These are phyloP conservation scores for Prunus padus DNA, from an alignment of 306 rosid genomes.

Conservation along the genomic window DNA sequence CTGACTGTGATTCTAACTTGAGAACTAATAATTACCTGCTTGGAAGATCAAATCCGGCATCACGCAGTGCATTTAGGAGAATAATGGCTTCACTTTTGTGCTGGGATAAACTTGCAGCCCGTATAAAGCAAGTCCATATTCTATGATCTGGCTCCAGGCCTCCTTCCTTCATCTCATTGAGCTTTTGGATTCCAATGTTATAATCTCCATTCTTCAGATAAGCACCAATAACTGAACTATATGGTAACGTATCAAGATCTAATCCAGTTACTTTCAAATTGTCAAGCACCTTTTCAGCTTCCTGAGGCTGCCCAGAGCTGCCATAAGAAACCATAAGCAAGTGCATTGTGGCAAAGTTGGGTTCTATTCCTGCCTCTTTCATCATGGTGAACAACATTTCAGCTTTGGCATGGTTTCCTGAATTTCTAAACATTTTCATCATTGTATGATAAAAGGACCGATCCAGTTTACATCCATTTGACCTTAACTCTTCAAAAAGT, in stretches of 20 bases:
- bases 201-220: constrained; percentile 72
- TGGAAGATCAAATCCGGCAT: constrained; percentile 74
- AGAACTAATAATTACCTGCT: constrained; percentile 53
- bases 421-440: constrained; percentile 83
- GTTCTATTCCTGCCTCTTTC: constrained; percentile 87
- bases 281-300: constrained; percentile 83
- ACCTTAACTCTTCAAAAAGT: constrained; percentile 84
- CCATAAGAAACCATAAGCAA: constrained; percentile 91
- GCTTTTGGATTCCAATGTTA: constrained; percentile 63
- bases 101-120: constrained; percentile 84
- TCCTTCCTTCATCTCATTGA: constrained; percentile 61
- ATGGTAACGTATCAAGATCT: constrained; percentile 71
- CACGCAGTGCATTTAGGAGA: constrained; percentile 65
- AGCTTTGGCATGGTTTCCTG: constrained; percentile 76
- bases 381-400: constrained; percentile 67
- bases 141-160: constrained; percentile 82
- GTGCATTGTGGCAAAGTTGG: constrained; percentile 89
- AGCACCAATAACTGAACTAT: constrained; percentile 83
- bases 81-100: constrained; percentile 46
- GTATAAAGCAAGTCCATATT: constrained; percentile 92
- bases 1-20: background rate
- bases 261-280: constrained; percentile 62
- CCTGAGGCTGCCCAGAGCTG: constrained; percentile 81
- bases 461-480: constrained; percentile 60
- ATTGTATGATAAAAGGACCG: constrained; percentile 88